A percentile compares a stretch with the other conserved stretches of the same genome.
These are phyloP conservation scores for Euphorbia celastroides DNA, from an alignment of 441 rosid genomes.

Conservation along the genomic window DNA sequence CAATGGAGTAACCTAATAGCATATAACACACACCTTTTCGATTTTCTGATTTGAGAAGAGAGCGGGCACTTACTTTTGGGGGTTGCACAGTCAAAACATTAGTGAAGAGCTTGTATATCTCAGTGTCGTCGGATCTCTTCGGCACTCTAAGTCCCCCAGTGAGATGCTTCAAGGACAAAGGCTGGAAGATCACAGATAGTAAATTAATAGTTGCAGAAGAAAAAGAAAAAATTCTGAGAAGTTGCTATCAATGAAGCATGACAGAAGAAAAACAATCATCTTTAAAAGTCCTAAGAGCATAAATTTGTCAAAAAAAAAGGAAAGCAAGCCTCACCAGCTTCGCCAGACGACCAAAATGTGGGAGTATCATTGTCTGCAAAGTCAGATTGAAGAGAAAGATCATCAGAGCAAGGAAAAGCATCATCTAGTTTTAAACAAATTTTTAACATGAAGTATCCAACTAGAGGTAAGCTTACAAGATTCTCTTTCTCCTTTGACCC, in stretches of 20 bases:
- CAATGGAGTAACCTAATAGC: background rate
- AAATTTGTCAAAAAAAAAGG: slow-evolving; percentile 3
- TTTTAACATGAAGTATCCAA: background rate
- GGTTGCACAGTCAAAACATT: slow-evolving; percentile 63
- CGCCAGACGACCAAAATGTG: slow-evolving; percentile 66
- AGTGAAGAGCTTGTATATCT: slow-evolving; percentile 69
- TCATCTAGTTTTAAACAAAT: slow-evolving; percentile 12
- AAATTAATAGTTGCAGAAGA: slow-evolving; percentile 8
- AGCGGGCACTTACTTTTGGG: slow-evolving; percentile 53
- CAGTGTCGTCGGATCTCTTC: slow-evolving; percentile 52
- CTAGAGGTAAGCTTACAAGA: slow-evolving; percentile 34
- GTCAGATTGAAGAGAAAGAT: background rate
- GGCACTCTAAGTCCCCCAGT: slow-evolving; percentile 61
- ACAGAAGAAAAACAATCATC: background rate
- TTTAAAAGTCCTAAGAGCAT: background rate
- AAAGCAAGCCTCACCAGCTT: slow-evolving; percentile 66
- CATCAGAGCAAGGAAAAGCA: background rate
- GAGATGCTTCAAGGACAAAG: slow-evolving; percentile 68
- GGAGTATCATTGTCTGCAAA: slow-evolving; percentile 81
- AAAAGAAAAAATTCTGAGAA: slow-evolving; percentile 6
- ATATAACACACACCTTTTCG: background rate
- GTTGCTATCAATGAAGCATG: background rate
- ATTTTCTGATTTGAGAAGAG: background rate
- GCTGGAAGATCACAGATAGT: slow-evolving; percentile 41
- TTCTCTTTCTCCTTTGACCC: slow-evolving; percentile 77